Evolutionary conservation across 257 asterid species (phyloP), one percentile per base, ranked within the genome.

Genomic region (Coffea eugenioides): DNA sequence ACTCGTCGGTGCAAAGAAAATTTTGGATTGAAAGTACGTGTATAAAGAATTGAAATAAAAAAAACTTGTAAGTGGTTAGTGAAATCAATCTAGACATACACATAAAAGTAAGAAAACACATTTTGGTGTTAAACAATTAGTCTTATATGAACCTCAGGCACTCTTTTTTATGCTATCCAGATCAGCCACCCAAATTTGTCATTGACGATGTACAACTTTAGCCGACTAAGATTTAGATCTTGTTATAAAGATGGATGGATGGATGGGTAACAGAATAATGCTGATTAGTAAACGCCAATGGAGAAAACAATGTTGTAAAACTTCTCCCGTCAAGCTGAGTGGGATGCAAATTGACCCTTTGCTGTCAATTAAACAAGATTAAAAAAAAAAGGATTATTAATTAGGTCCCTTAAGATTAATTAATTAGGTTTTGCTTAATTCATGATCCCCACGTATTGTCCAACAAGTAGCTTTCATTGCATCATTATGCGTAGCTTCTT

Each of bases 151-250:
- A 8, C 41, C 10, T 10, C 39, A 64, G 18, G 39, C 69, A 25
- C 69, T 25, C 41, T 25, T 64, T 7, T n/a, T 0, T 0, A 70
- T 70, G 77, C 46, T 39, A 39, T 75, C 81, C 82, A 72, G 71
- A 77, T 77, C 82, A 70, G 77, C 82, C 73, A 72, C 75, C 49
- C 67, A 64, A 77, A 39, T 52, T 56, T 72, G 74, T 72, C 85
- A 82, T 69, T 8, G 52, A 11, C 12, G 13, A 48, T 67, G 14
- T 36, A 12, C 76, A 65, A 54, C 79, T 73, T 68, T 66, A 51
- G 65, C 46, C 79, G 31, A 72, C 79, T 72, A 65, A 41, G 73
- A 78, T 56, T 18, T 79, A 48, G 61, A 78, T 52, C 69, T 8
- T 78, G n/a, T 56, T 57, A 41, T 23, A 31, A 66, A 27, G 11